These are phyloP conservation scores for Lolium perenne DNA, from an alignment of 176 grass and related monocot genomes.

Conservation along the genomic window DNA sequence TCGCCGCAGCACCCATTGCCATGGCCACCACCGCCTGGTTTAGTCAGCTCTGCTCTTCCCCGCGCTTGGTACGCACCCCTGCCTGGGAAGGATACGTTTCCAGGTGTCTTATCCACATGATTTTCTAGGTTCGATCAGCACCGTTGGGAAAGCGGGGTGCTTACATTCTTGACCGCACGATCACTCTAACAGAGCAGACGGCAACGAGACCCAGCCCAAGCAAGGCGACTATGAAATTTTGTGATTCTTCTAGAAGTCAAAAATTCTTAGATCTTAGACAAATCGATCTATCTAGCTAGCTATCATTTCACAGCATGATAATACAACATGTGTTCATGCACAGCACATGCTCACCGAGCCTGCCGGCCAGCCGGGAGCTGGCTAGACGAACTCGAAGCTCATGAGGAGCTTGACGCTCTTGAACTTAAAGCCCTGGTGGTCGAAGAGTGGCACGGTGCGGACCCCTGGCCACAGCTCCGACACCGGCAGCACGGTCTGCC, in stretches of 20 bases:
- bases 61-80: background rate
- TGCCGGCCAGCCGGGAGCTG: background rate
- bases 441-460: conserved; percentile 68
- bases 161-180: background rate
- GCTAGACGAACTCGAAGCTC: conserved; percentile 77
- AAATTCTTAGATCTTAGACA: background rate
- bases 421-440: conserved; percentile 69
- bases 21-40: conserved; percentile 24
- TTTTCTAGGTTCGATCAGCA: conserved; percentile 30
- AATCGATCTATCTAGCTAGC: conserved; percentile 16
- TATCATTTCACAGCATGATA: background rate
- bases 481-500: conserved; percentile 73
- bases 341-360: conserved; percentile 20
- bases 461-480: conserved; percentile 79
- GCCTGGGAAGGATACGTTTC: background rate
- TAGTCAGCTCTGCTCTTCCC: background rate
- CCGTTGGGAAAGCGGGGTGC: conserved; percentile 4
- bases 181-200: conserved; percentile 30
- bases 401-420: conserved; percentile 85
- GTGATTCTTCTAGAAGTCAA: background rate
- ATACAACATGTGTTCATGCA: conserved; percentile 4
- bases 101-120: conserved; percentile 35
- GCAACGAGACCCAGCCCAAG: background rate
- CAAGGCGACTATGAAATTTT: background rate
- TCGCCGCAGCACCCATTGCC: conserved; percentile 41